Base-by-base conservation (phyloP, 2,329 filamentous ascomycete genomes). In the Aspergillus melleus region DNA sequence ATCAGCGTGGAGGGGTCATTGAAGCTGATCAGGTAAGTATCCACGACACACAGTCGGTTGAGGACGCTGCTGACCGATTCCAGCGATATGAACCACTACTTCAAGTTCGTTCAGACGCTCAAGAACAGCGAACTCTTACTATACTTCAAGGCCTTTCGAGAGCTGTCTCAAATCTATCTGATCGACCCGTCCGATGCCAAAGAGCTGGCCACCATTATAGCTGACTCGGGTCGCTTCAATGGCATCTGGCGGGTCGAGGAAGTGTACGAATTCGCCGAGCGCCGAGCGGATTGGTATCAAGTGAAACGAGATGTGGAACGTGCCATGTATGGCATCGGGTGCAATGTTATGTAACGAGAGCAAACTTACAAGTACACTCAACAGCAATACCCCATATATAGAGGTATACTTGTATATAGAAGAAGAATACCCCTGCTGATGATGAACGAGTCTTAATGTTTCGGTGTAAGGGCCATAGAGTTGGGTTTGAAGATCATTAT, bases 281-380 rank as follows among this genome's bases (percentile, higher is more conserved):
- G 95, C 66, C 83, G 95, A 67, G 93, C 93, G 53, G 95, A 99
- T 78, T 99, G 95, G 95, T 96, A 95, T 74, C 84, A 89, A 68
- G 91, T 99, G 11, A 90, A 90, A 79, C 87, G 86, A 64, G 87
- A 92, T 64, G 95, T 99, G 6, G 95, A 99, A 81, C 89, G 90
- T 77, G 92, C 92, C 62, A 97, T 99, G 92, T 98, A 97, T 78
- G 95, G 95, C 4, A 86, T 96, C 74, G 94, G 95, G 61, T 99
- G 95, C 76, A 75, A 74, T 50, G 72, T 96, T 49, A 98, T 97
- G 92, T 98, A 77, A 83, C 57, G 52, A 58, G 57, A 58, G 59
- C 46, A 60, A 47, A 6, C 36, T 54, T 51, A 22, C 5, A 55
- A 46, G 62, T 65, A 66, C 61, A 63, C 59, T 57, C 49, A 53